phyloP scores from a whole-genome alignment of 345 rosid species.

The Pugionium cornutum region DNA sequence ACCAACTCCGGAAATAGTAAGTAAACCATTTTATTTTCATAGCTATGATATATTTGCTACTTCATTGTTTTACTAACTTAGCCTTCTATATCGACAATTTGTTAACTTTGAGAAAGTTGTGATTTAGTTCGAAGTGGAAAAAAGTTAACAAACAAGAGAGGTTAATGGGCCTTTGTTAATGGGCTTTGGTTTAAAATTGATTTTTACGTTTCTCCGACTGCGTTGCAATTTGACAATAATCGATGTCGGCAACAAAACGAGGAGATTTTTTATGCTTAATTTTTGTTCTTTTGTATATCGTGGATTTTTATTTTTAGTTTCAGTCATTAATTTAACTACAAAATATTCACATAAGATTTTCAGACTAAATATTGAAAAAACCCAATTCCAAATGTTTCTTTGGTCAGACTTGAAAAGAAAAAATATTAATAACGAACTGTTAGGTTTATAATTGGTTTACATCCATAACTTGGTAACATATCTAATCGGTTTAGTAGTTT shows the following conservation, averaged over 20 bases:
- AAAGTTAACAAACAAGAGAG: neutral
- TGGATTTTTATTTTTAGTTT: neutral
- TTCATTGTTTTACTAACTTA: neutral
- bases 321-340: neutral
- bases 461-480: too few species aligned
- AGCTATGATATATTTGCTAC: neutral
- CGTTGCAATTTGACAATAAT: too few species aligned
- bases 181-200: neutral
- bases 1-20: slow-evolving; percentile 21
- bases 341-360: neutral
- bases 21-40: slow-evolving; percentile 23
- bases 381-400: neutral
- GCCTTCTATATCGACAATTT: too few species aligned
- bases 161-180: slow-evolving; percentile 6
- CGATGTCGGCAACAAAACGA: slow-evolving; percentile 15
- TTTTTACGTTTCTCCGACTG: too few species aligned
- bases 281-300: neutral
- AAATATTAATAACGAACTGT: too few species aligned
- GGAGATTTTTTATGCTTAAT: neutral
- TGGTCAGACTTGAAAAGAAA: neutral
- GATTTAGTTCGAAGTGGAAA: neutral
- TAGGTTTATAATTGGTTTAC: too few species aligned
- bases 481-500: too few species aligned
- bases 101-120: neutral
- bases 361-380: neutral